These are phyloP conservation scores for Scedosporium apiospermum DNA, from an alignment of 2,329 filamentous ascomycete genomes.

Conservation along the genomic window DNA sequence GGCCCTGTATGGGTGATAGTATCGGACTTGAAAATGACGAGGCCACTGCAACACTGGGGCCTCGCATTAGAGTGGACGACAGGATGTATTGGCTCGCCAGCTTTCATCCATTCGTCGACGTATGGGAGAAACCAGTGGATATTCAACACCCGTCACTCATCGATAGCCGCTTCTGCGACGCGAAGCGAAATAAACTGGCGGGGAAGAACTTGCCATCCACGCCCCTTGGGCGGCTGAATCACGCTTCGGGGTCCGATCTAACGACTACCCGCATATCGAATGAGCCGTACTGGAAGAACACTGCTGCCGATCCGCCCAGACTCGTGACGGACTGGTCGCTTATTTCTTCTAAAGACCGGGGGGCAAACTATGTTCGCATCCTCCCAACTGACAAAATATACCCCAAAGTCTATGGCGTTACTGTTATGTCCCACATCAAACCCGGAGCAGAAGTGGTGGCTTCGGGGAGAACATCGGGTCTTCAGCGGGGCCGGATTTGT, in stretches of 20 bases:
- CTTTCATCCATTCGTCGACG: slow-evolving; percentile 33
- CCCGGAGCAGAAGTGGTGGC: slow-evolving; percentile 27
- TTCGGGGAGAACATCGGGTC: slow-evolving; percentile 33
- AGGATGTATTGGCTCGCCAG: slow-evolving; percentile 31
- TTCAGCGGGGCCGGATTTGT: slow-evolving; percentile 30
- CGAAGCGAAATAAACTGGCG: not conserved
- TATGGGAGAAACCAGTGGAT: slow-evolving; percentile 17
- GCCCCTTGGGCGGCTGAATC: slow-evolving; percentile 24
- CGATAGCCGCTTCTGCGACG: not conserved
- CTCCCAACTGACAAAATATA: slow-evolving; percentile 10
- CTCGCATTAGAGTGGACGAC: slow-evolving; percentile 26
- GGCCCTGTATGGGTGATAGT: slow-evolving; percentile 35
- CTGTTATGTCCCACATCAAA: slow-evolving; percentile 18
- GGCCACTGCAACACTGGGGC: slow-evolving; percentile 31
- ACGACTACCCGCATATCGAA: slow-evolving; percentile 33
- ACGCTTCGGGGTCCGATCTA: slow-evolving; percentile 30
- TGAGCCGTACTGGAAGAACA: slow-evolving; percentile 34
- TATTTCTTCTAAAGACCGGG: slow-evolving; percentile 28
- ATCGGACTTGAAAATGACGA: slow-evolving; percentile 28
- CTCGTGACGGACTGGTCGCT: slow-evolving; percentile 35
- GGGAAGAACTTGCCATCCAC: not conserved
- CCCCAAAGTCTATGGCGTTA: slow-evolving; percentile 21
- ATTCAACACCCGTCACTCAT: slow-evolving; percentile 13
- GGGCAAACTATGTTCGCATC: slow-evolving; percentile 30
- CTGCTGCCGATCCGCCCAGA: slow-evolving; percentile 25